These are phyloP conservation scores for Tolypocladium inflatum DNA, from an alignment of 2,329 filamentous ascomycete genomes.

Conservation along the genomic window DNA sequence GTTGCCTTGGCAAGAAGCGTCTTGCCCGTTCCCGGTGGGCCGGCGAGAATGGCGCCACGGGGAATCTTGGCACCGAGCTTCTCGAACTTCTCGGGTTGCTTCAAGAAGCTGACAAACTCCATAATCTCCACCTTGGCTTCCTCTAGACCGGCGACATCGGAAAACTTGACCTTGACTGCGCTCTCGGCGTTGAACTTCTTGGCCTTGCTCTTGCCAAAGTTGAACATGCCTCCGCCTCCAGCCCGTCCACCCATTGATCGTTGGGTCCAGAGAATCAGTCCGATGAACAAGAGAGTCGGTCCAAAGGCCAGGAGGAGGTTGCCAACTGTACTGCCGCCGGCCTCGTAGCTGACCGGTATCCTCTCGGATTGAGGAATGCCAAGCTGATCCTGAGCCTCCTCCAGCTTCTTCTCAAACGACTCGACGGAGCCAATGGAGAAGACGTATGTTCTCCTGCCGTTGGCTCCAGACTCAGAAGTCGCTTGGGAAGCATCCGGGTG, in stretches of 20 bases:
- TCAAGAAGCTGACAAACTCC: constrained; percentile 97
- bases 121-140: constrained; percentile 98
- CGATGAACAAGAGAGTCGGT: constrained; percentile 79
- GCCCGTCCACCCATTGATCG: constrained; percentile 63
- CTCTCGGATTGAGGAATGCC: constrained; percentile 79
- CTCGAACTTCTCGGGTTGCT: constrained; percentile 87
- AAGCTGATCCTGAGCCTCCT: constrained; percentile 80
- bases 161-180: constrained; percentile 92
- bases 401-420: constrained; percentile 79
- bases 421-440: constrained; percentile 95
- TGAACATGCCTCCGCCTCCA: constrained; percentile 71
- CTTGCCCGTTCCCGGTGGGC: constrained; percentile 98
- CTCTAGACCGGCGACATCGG: constrained; percentile 95
- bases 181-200: constrained; percentile 98
- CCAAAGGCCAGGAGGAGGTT: constrained; percentile 70
- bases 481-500: constrained; percentile 59
- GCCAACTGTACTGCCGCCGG: constrained; percentile 66
- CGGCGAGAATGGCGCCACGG: constrained; percentile 89
- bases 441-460: constrained; percentile 51
- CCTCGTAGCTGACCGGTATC: constrained; percentile 83
- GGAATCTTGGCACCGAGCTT: constrained; percentile 96
- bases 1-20: constrained; percentile 95
- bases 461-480: constrained; percentile 20
- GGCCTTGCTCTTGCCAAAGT: constrained; percentile 89
- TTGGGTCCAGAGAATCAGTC: constrained; percentile 70